Evolutionary conservation across 2,329 filamentous ascomycete species (phyloP).

Genomic region (Saccharata proteae): DNA sequence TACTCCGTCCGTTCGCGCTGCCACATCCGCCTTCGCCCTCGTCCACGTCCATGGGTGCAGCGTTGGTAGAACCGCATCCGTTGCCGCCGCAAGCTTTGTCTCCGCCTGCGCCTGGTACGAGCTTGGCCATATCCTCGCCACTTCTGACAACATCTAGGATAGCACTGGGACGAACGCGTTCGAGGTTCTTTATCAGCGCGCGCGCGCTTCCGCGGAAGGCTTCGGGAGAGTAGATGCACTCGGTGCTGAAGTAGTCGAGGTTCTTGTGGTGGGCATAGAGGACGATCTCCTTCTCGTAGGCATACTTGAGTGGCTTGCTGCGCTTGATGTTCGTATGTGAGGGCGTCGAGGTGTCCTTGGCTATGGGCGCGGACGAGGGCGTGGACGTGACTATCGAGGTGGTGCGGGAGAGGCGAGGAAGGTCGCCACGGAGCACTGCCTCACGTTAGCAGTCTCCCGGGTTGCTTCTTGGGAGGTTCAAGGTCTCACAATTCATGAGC

Average conservation of each 20-base stretch:
- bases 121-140: constrained; percentile 86
- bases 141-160: constrained; percentile 91
- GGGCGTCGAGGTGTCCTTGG: constrained; percentile 5
- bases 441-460: constrained; percentile 11
- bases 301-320: constrained; percentile 94
- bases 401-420: constrained; percentile 74
- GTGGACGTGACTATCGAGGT: constrained; percentile 71
- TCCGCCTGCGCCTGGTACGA: constrained; percentile 53
- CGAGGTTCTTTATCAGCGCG: constrained; percentile 86
- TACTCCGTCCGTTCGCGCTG: constrained; percentile 51
- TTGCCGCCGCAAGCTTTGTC: constrained; percentile 20
- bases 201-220: constrained; percentile 89
- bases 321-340: constrained; percentile 71
- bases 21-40: constrained; percentile 65
- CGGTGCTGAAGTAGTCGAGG: constrained; percentile 94
- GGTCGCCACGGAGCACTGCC: constrained; percentile 65
- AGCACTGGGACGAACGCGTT: constrained; percentile 83
- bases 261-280: constrained; percentile 95
- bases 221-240: constrained; percentile 96
- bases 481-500: constrained; percentile 63
- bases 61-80: constrained; percentile 23
- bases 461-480: background rate
- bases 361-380: constrained; percentile 25
- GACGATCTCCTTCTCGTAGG: constrained; percentile 98
- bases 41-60: constrained; percentile 34